Evolutionary conservation across 1,139 yeast genomes (phyloP).

Genomic region (Meyerozyma elateridarum): DNA sequence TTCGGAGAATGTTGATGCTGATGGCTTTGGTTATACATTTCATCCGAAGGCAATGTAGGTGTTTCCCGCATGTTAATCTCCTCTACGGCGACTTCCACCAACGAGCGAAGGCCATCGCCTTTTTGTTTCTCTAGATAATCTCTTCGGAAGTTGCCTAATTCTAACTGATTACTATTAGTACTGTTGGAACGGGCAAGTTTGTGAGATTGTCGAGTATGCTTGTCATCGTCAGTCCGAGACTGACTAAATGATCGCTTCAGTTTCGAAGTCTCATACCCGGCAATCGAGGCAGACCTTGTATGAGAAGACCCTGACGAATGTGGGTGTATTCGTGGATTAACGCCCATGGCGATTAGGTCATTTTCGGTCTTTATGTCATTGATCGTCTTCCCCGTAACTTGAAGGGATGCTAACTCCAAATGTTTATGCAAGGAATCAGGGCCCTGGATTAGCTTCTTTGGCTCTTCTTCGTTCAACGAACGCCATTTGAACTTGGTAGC

Average conservation of each 20-base stretch:
- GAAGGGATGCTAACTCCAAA: constrained; percentile 48
- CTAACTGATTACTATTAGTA: background rate
- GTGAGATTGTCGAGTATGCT: background rate
- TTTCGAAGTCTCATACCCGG: background rate
- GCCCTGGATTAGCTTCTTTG: constrained; percentile 3
- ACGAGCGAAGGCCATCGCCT: constrained; percentile 14
- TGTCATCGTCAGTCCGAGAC: background rate
- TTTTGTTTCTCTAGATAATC: background rate
- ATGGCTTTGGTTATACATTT: constrained; percentile 4
- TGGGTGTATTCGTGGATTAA: constrained; percentile 31
- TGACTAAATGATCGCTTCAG: constrained; percentile 2
- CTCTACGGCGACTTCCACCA: constrained; percentile 21
- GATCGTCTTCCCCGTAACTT: constrained; percentile 50
- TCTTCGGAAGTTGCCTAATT: background rate
- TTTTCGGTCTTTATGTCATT: constrained; percentile 46
- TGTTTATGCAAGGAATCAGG: constrained; percentile 30
- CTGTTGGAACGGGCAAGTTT: constrained; percentile 1
- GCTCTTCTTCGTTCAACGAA: constrained; percentile 33
- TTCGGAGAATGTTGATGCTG: constrained; percentile 5
- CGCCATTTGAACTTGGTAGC: constrained; percentile 63
- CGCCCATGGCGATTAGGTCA: constrained; percentile 44
- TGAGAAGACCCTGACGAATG: background rate
- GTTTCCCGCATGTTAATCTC: constrained; percentile 16
- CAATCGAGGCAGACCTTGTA: too few species aligned
- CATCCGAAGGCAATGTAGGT: constrained; percentile 3